Conservation (phyloP, 176 grass and related monocot genomes). For the Carex pumila region DNA sequence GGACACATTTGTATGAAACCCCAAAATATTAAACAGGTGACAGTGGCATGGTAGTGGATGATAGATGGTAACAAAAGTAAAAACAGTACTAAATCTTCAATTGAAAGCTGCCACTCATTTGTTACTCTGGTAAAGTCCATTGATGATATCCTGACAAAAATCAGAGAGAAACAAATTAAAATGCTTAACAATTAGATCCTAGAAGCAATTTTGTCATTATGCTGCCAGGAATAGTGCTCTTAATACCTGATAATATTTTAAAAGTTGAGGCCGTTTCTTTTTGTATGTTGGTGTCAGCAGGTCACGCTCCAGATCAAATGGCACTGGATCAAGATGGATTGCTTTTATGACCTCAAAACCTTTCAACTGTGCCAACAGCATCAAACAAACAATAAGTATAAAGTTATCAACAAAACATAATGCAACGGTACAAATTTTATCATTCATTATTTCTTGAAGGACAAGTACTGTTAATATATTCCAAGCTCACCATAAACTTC, state of each 20-base stretch:
- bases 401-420: background rate
- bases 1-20: background rate
- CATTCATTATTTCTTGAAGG: background rate
- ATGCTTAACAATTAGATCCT: background rate
- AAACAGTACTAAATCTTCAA: background rate
- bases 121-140: constrained; percentile 56
- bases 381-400: constrained; percentile 4
- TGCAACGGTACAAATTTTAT: background rate
- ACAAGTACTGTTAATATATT: background rate
- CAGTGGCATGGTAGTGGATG: background rate
- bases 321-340: constrained; percentile 71
- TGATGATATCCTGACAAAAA: constrained; percentile 45
- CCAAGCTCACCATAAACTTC: background rate
- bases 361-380: constrained; percentile 57
- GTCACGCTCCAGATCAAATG: constrained; percentile 85
- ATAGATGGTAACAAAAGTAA: background rate
- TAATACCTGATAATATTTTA: constrained; percentile 81
- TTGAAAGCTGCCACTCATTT: constrained; percentile 24
- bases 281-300: constrained; percentile 92
- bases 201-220: background rate
- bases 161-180: constrained; percentile 1
- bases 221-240: background rate
- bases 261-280: constrained; percentile 84
- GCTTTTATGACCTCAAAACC: constrained; percentile 87
- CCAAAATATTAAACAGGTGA: background rate